Conservation (phyloP, 371 early-diverging fungal genomes). For the Mucor saturninus region DNA sequence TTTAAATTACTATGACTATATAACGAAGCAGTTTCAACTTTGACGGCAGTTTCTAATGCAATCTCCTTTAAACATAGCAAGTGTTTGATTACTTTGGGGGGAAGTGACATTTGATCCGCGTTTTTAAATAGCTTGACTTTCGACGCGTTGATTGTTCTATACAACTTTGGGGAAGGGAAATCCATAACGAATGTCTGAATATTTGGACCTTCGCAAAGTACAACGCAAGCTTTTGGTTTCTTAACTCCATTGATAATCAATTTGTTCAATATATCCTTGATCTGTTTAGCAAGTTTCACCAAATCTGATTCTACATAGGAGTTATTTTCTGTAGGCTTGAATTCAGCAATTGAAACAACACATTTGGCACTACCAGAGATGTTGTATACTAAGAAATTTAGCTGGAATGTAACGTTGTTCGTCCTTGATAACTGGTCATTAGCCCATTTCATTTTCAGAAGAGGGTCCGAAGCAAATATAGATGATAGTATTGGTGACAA, state of each 20-base stretch:
- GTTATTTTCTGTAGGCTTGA: too few species aligned
- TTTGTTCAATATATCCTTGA: too few species aligned
- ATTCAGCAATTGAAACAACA: constrained; percentile 19
- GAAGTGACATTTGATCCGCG: constrained; percentile 17
- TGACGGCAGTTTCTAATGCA: constrained; percentile 13
- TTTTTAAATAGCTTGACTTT: constrained; percentile 19
- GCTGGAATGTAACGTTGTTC: constrained; percentile 3
- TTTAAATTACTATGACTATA: constrained; percentile 11
- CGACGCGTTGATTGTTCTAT: constrained; percentile 6
- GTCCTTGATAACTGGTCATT: constrained; percentile 4
- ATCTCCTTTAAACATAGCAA: constrained; percentile 14
- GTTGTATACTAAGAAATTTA: constrained; percentile 22
- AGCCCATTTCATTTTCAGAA: constrained; percentile 21
- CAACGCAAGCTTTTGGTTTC: too few species aligned
- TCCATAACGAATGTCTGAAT: too few species aligned
- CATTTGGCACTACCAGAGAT: constrained; percentile 8
- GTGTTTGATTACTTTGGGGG: constrained; percentile 11
- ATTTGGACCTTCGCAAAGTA: too few species aligned
- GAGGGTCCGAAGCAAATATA: constrained; percentile 12
- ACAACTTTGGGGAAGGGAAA: too few species aligned
- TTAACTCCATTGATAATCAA: too few species aligned
- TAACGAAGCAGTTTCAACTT: constrained; percentile 12
- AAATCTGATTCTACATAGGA: too few species aligned
- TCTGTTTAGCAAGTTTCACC: too few species aligned
- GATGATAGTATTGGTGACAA: constrained; percentile 17